Base-by-base conservation (phyloP, 371 early-diverging fungal genomes). In the Synchytrium microbalum region DNA sequence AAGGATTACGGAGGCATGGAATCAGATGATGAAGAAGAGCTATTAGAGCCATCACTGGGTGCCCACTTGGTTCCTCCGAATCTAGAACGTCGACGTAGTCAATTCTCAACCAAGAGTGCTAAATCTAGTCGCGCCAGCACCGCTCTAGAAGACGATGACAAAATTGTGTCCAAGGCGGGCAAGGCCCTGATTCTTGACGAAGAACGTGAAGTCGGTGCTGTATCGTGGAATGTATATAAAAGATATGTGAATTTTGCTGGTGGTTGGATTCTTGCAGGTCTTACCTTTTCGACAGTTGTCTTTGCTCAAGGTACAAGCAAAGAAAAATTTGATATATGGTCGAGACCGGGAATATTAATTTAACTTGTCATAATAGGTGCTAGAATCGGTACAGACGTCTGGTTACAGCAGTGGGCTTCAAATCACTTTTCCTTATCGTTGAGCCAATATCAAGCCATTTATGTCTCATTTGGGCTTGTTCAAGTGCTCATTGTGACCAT, bases 191-290 rank as follows among this genome's bases (percentile, higher is more conserved):
- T 89, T 64, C 81, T 83, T 0, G 75, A 77, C 13, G 87, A 89
- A 67, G 78, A 83, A 55, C 86, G 82, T 32, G 63, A 64, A 24
- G 83, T 84, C 65, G 94, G 95, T 32, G 82, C 84, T 32, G 92
- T 95, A 16, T 67, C 75, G 56, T 72, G 69, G 59, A 67, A 68
- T 10, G 86, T 91, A 2, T 92, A 92, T 71, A 73, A 69, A 60
- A 73, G 79, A 32, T 96, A 92, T 67, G 72, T 86, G 28, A 33
- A 52, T 19, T 60, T 64, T 2, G 54, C 62, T n/a, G 77, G 77
- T 31, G 77, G 77, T 13, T 63, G 33, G 59, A 13, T 73, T 2
- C 33, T 32, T 31, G 56, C 64, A 14, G 24, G 66, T 2, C 38
- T 59, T 8, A 27, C 64, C 38, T 30, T 64, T 31, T 51, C 67